phyloP scores from a whole-genome alignment of 345 rosid genomes.

The Linum usitatissimum region DNA sequence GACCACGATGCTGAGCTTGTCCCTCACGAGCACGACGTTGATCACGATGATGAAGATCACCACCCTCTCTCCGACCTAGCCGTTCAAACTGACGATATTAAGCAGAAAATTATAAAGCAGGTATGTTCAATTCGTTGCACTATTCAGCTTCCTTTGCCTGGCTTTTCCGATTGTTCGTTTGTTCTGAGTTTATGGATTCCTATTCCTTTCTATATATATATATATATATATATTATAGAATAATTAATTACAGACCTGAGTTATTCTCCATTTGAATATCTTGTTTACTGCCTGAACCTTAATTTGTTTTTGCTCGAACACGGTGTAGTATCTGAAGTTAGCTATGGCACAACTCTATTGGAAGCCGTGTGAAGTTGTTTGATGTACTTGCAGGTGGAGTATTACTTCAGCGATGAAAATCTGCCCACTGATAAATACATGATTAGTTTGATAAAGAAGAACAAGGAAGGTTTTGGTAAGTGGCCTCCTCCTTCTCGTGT shows the following conservation, averaged over 20 bases:
- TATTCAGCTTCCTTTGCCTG: not conserved
- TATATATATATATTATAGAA: not conserved
- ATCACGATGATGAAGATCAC: constrained; percentile 27
- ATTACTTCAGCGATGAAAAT: constrained; percentile 88
- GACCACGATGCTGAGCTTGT: constrained; percentile 6
- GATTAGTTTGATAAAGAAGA: constrained; percentile 52
- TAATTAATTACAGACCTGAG: not conserved
- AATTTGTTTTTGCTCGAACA: not conserved
- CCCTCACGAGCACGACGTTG: constrained; percentile 13
- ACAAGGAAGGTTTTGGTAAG: constrained; percentile 79
- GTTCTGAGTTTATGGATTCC: not conserved
- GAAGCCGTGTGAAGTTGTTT: not conserved
- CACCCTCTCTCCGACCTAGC: constrained; percentile 17
- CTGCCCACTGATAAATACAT: constrained; percentile 67
- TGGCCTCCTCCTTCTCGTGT: not conserved
- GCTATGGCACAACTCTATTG: not conserved
- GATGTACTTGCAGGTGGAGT: constrained; percentile 54
- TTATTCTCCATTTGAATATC: not conserved
- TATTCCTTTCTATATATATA: not conserved
- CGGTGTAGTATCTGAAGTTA: too few relatives aligned
- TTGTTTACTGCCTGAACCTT: not conserved
- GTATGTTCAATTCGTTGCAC: constrained; percentile 15
- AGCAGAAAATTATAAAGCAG: constrained; percentile 57
- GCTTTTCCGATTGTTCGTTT: not conserved
- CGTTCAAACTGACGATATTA: constrained; percentile 38